Base-by-base conservation (phyloP, 108 stramenopile genomes). In the Conticribra weissflogii region DNA sequence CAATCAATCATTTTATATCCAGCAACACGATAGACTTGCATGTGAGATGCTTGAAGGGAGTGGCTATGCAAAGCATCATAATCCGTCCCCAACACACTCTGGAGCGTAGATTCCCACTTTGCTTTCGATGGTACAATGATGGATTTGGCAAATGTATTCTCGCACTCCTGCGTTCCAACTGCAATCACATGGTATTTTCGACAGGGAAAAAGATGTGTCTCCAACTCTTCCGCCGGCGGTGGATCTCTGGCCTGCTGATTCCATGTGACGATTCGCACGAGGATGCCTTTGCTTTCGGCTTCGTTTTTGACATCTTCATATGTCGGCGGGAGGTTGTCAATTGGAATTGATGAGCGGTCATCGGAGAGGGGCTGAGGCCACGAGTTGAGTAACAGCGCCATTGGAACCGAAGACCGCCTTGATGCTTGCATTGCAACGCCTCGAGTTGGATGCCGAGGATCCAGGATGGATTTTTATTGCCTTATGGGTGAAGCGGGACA, bases 141-240 rank as follows among this genome's bases (percentile, higher is more conserved):
- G 0, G 76, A 78, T 54, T 82, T 78, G 19, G 81, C 81, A 34
- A 86, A 82, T 30, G 76, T 62, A 54, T 81, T 80, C 36, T 86
- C 83, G 30, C 85, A 86, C 52, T 86, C 85, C 46, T 86, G 79
- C 2, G 81, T 79, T 5, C 85, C 85, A 19, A 86, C 66, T 18
- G 32, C 80, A 30, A 78, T 25, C 5, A 86, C 21, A 34, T 86
- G 85, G 56, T 71, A 81, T 34, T 36, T 54, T 22, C 53, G 71
- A 21, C 66, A 28, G 3, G 47, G 76, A 53, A 81, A 77, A 18
- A 81, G 70, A 33, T 56, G 18, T 46, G 53, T 77, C 19, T 58
- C 31, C 28, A 81, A 30, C 19, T 73, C 76, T n/a, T 81, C 81
- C 15, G 76, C 33, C 14, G 36, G 21, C 48, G 75, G 81, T 30